Percentiles rank a stretch among this genome's conserved stretches.
These are phyloP conservation scores for Nectriaceae sp. DNA, from an alignment of 2,329 filamentous ascomycete species.

Conservation along the genomic window DNA sequence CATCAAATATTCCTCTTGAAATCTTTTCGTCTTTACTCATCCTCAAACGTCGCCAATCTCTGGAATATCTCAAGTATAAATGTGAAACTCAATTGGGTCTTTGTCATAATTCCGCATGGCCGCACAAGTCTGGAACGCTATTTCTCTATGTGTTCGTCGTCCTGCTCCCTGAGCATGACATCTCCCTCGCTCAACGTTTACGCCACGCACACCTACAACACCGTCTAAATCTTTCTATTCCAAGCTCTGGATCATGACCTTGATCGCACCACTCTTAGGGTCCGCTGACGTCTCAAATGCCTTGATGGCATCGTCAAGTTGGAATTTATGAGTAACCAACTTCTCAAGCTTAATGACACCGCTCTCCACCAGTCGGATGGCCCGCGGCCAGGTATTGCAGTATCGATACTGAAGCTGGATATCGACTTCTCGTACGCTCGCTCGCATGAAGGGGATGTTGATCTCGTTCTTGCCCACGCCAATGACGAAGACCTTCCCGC, in stretches of 20 bases:
- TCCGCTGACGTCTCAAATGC: slow-evolving; percentile 89
- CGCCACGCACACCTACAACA: neutral
- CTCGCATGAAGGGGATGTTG: slow-evolving; percentile 91
- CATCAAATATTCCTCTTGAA: no score
- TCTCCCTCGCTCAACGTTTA: neutral
- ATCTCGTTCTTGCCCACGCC: slow-evolving; percentile 96
- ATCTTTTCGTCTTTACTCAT: no score
- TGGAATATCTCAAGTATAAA: no score
- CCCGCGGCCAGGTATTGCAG: slow-evolving; percentile 92
- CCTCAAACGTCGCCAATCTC: no score
- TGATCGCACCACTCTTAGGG: slow-evolving; percentile 92
- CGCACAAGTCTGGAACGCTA: no score
- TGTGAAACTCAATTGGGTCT: no score
- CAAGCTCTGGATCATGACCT: slow-evolving; percentile 86
- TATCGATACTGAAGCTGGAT: slow-evolving; percentile 97
- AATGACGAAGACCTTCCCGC: slow-evolving; percentile 95
- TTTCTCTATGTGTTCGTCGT: no score
- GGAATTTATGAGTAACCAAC: slow-evolving; percentile 86
- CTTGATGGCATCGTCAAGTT: slow-evolving; percentile 81
- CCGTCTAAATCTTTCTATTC: slow-evolving; percentile 38
- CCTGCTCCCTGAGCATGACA: no score
- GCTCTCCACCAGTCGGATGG: slow-evolving; percentile 83
- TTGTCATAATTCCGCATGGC: no score
- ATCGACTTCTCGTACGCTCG: slow-evolving; percentile 89
- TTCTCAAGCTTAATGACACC: slow-evolving; percentile 79